A percentile compares a stretch with the other conserved stretches of the same genome.
Conservation (phyloP, 2,329 filamentous ascomycete species). For the Phyllosticta citriasiana region DNA sequence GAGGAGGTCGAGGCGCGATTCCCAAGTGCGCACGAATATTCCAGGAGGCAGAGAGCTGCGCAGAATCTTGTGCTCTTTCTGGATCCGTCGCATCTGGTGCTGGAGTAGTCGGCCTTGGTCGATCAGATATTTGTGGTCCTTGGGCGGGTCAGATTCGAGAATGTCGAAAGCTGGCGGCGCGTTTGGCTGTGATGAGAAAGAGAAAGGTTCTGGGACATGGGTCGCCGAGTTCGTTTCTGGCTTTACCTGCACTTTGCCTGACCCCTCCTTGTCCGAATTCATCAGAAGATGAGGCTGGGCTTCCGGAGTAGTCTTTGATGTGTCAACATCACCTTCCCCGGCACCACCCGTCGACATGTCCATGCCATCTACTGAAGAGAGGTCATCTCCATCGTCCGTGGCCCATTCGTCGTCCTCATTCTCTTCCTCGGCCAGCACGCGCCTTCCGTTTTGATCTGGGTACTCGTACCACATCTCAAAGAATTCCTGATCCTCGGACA, state of each 20-base stretch:
- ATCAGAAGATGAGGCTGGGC: slow-evolving; percentile 18
- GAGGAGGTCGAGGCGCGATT: slow-evolving; percentile 47
- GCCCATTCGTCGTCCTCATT: slow-evolving; percentile 23
- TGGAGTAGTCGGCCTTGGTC: slow-evolving; percentile 23
- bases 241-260: neutral
- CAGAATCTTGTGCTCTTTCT: slow-evolving; percentile 51
- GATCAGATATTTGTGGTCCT: slow-evolving; percentile 28
- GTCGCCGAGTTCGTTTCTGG: neutral
- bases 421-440: slow-evolving; percentile 19
- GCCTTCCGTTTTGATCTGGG: slow-evolving; percentile 24
- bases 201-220: neutral
- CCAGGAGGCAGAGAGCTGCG: slow-evolving; percentile 42
- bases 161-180: slow-evolving; percentile 23
- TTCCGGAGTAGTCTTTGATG: slow-evolving; percentile 27
- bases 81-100: slow-evolving; percentile 39
- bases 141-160: slow-evolving; percentile 25
- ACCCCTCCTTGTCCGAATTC: neutral
- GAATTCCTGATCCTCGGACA: slow-evolving; percentile 12
- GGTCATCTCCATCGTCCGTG: slow-evolving; percentile 20
- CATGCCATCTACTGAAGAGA: slow-evolving; percentile 28
- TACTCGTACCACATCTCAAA: slow-evolving; percentile 20
- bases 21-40: slow-evolving; percentile 51
- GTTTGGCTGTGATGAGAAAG: slow-evolving; percentile 10
- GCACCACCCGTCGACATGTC: slow-evolving; percentile 25
- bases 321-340: slow-evolving; percentile 16